Base-by-base conservation (phyloP, 306 rosid genomes). In the Trifolium pratense region DNA sequence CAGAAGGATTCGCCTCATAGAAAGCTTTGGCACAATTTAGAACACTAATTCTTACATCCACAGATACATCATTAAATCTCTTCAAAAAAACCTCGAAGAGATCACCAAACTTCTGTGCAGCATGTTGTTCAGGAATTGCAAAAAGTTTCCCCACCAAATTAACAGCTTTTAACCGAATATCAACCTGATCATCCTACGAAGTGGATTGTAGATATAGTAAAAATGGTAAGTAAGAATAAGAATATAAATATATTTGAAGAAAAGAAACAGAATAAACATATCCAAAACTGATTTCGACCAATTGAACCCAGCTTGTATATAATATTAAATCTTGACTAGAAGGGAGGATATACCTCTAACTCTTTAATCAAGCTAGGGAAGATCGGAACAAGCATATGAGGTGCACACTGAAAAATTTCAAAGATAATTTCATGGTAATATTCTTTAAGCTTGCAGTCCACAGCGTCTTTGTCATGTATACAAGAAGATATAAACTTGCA, bases 161-260 rank as follows among this genome's bases (percentile, higher is more conserved):
- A 71, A 94, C 97, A 77, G 99, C 95, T 88, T 94, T 89, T 63
- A 94, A 90, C 73, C 97, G 87, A 68, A 86, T 85, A 80, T 91
- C 99, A 57, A 94, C 97, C 78, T 94, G 96, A 76, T 88, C 99
- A 70, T 92, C 91, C 99, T 94, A 70, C 75, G 53, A 61, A 80
- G 20, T 40, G 29, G 53, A 76, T 56, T 56, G 68, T 37, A 80
- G 48, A 78, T 70, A 72, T 65, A 76, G 70, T 36, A 20, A 55
- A 17, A 75, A 46, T 37, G 16, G 15, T 14, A 12, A 21, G 6
- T 16, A 73, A 23, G 48, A 25, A 68, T 68, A 16, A 69, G 32
- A 72, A 39, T 48, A 59, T 20, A 31, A 64, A 70, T 48, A 18
- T 16, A 73, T 16, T 70, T 52, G 31, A 26, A 66, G 31, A 29